Evolutionary conservation across 2,329 filamentous ascomycete species (phyloP).

Genomic region (Teratosphaeria nubilosa): DNA sequence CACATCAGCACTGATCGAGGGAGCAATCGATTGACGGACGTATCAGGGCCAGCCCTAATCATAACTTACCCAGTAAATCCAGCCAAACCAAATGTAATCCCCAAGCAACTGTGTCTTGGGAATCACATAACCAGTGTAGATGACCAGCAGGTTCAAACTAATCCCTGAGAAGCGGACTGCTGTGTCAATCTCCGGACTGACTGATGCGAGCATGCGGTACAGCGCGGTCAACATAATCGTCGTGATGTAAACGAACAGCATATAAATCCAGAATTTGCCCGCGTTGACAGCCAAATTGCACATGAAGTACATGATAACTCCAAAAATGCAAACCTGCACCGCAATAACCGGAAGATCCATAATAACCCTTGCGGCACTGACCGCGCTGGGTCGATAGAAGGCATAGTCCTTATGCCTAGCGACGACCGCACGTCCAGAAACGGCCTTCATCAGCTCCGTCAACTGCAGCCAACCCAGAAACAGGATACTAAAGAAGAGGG

Average conservation of each 20-base stretch:
- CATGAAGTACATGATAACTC: slow-evolving; percentile 58
- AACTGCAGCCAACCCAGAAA: slow-evolving; percentile 64
- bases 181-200: slow-evolving; percentile 55
- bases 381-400: slow-evolving; percentile 59
- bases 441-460: slow-evolving; percentile 67
- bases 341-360: slow-evolving; percentile 54
- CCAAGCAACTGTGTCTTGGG: slow-evolving; percentile 50
- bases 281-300: slow-evolving; percentile 47
- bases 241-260: slow-evolving; percentile 53
- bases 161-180: slow-evolving; percentile 56
- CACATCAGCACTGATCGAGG: too few species aligned
- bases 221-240: slow-evolving; percentile 54
- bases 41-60: neutral
- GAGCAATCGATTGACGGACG: neutral
- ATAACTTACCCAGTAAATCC: slow-evolving; percentile 36
- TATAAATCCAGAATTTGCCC: slow-evolving; percentile 57
- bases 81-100: slow-evolving; percentile 57
- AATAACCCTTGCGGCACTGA: slow-evolving; percentile 51
- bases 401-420: slow-evolving; percentile 58
- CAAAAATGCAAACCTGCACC: slow-evolving; percentile 49
- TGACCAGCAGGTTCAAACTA: slow-evolving; percentile 50
- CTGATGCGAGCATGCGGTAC: slow-evolving; percentile 56
- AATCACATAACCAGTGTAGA: slow-evolving; percentile 60
- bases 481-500: slow-evolving; percentile 56
- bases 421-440: slow-evolving; percentile 60